Evolutionary conservation across 179 eudicot genomes (phyloP), one percentile per base, ranked within the genome.

Genomic region (Silene coronaria): DNA sequence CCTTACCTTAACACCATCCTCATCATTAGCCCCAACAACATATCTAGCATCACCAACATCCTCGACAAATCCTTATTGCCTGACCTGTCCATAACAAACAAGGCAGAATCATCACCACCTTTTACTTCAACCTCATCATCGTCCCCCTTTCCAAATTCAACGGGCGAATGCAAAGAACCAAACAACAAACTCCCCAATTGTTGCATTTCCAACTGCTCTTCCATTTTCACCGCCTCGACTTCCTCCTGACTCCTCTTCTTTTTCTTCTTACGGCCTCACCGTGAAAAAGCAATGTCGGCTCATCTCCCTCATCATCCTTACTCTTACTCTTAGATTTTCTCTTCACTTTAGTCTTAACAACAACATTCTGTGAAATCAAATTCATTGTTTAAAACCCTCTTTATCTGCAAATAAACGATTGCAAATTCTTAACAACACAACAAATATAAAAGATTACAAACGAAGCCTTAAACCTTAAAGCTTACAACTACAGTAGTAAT

Each of bases 361-460:
- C 72, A 22, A 77, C 57, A 72, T 89, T 87, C 82, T 89, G 96
- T 36, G 96, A 91, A 80, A 92, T 89, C 76, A 91, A 91, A 80
- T 91, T 83, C 95, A 87, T 86, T 85, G 46, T 58, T 74, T 9
- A 42, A 32, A 9, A 42, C 8, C 28, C 78, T 36, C 28, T 10
- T 27, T 38, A 22, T 27, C 82, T 79, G 78, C 75, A 75, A 70
- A 48, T 32, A 67, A 59, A 66, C 27, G 67, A 9, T 21, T 26
- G n/a, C 24, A 71, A 53, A 70, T 23, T n/a, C 24, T 7, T 3
- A 70, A 13, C 48, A 42, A 1, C 48, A 42, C 48, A 10, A 42
- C 48, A 2, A 42, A 21, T 19, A 36, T 28, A 7, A 11, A 5
- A 17, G 12, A 67, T 0, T 7, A 16, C 32, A 66, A 2, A 3